phyloP scores from a whole-genome alignment of 441 rosid species.

The Erodium trifolium region DNA sequence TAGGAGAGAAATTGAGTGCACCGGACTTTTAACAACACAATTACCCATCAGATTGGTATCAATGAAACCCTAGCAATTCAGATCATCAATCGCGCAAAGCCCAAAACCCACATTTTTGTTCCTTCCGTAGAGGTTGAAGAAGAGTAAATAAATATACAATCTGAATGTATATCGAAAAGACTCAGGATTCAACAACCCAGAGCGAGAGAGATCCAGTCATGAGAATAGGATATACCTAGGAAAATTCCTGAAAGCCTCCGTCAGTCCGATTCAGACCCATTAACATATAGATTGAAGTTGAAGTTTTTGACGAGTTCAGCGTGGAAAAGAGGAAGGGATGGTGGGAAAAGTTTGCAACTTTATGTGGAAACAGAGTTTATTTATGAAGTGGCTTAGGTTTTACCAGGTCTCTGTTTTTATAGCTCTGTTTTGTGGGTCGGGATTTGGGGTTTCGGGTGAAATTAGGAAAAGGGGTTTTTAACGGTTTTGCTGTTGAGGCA shows the following conservation, averaged over 20 bases:
- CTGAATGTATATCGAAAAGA: neutral
- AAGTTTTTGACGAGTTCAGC: neutral
- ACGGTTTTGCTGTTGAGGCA: neutral
- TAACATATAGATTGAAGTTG: neutral
- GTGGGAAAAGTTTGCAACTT: neutral
- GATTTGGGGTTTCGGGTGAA: neutral
- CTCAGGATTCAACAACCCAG: neutral
- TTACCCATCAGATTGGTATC: neutral
- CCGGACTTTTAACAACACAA: neutral
- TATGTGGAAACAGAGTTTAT: neutral
- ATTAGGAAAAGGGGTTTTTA: neutral
- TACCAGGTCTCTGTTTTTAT: neutral
- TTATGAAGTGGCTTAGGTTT: neutral
- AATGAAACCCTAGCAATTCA: neutral
- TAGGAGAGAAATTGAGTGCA: neutral
- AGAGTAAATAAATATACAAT: neutral
- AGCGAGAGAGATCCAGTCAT: neutral
- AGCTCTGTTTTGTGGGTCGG: neutral
- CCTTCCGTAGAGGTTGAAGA: no score
- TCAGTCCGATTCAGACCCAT: neutral
- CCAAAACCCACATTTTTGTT: neutral
- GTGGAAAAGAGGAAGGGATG: neutral
- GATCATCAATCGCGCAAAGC: neutral
- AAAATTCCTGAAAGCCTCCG: neutral
- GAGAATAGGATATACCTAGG: neutral